A percentile compares a stretch with the other conserved stretches of the same genome.
Conservation (phyloP, 352 stramenopile genomes). For the Pseudoperonospora humuli region DNA sequence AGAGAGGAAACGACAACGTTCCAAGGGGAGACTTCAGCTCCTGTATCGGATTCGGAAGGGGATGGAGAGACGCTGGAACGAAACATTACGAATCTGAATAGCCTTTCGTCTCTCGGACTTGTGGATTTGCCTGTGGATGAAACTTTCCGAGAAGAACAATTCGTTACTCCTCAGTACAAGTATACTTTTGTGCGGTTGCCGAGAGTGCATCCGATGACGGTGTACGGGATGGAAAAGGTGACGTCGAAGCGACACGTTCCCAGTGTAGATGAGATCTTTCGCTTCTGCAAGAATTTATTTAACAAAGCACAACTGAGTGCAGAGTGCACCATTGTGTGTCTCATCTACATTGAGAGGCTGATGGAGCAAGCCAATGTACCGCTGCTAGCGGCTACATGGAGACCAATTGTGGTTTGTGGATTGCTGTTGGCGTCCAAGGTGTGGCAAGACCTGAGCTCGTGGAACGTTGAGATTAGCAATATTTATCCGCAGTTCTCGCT, state of each 20-base stretch:
- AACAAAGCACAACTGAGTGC: conserved; percentile 93
- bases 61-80: conserved; percentile 10
- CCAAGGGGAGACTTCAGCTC: neutral
- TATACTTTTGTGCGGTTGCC: conserved; percentile 80
- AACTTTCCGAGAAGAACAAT: conserved; percentile 84
- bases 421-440: conserved; percentile 97
- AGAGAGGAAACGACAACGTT: conserved; percentile 9
- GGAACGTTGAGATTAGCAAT: conserved; percentile 97
- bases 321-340: conserved; percentile 98
- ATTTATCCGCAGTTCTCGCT: conserved; percentile 98
- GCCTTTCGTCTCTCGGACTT: conserved; percentile 48
- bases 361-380: conserved; percentile 96
- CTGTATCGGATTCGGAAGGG: neutral
- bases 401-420: conserved; percentile 95
- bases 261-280: conserved; percentile 88
- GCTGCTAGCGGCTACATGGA: conserved; percentile 93
- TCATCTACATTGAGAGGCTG: conserved; percentile 99
- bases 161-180: conserved; percentile 84
- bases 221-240: conserved; percentile 81
- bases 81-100: conserved; percentile 26
- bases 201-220: conserved; percentile 63
- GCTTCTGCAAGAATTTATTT: conserved; percentile 93
- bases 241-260: conserved; percentile 76
- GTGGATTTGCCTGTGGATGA: conserved; percentile 69
- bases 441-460: conserved; percentile 98